Evolutionary conservation across 176 grass and related monocot genomes (phyloP).

Genomic region (Aegilops sharonensis): DNA sequence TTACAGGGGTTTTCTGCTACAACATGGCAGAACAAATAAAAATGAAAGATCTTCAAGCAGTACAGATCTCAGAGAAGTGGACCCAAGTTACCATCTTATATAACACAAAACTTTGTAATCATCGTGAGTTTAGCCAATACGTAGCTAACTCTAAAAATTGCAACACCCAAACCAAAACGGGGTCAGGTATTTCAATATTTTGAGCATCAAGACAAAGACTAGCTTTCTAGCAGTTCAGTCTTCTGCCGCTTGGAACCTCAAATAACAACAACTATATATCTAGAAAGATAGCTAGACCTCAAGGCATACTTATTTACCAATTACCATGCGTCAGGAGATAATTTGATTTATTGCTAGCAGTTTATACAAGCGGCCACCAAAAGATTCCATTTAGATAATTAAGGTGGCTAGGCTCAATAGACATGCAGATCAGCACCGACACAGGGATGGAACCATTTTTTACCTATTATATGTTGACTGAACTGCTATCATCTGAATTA

Average conservation of each 20-base stretch:
- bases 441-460: constrained; percentile 15
- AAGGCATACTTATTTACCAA: constrained; percentile 17
- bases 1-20: too few relatives aligned
- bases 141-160: neutral
- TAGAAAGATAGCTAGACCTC: neutral
- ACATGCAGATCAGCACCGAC: neutral
- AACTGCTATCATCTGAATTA: constrained; percentile 20
- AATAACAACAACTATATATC: neutral
- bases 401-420: constrained; percentile 24
- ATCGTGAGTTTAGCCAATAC: neutral
- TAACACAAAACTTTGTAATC: neutral
- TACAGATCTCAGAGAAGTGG: neutral
- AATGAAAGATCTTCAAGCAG: neutral
- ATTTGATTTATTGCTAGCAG: constrained; percentile 36
- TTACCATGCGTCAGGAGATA: constrained; percentile 9
- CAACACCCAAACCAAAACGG: neutral
- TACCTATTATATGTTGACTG: constrained; percentile 5
- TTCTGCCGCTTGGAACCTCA: neutral
- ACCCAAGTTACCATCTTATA: neutral
- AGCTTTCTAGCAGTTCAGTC: neutral
- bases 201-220: neutral
- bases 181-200: constrained; percentile 1
- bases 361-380: constrained; percentile 27
- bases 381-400: constrained; percentile 23
- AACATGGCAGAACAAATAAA: neutral